A percentile compares a stretch with the other conserved stretches of the same genome.
Conservation (phyloP, 1,284 basidiomycete genomes). For the Papiliotrema laurentii region DNA sequence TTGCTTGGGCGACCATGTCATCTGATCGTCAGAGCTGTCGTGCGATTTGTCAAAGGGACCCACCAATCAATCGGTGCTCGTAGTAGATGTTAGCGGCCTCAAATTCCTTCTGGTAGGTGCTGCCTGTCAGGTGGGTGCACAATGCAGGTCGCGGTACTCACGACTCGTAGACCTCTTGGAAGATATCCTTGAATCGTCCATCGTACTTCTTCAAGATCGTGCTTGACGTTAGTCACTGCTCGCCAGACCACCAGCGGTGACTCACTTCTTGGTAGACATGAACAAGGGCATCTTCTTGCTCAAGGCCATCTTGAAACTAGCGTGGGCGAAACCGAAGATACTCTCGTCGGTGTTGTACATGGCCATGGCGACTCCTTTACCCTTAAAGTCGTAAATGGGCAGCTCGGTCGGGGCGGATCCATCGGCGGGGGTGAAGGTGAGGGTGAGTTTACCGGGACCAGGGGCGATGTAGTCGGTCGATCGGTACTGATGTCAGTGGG, state of each 20-base stretch:
- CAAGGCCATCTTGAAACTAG: slow-evolving; percentile 98
- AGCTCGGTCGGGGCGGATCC: slow-evolving; percentile 61
- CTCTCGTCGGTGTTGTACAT: slow-evolving; percentile 98
- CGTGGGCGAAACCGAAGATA: slow-evolving; percentile 91
- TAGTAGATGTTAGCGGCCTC: slow-evolving; percentile 85
- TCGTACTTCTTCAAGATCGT: slow-evolving; percentile 96
- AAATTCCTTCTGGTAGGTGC: slow-evolving; percentile 76
- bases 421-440: slow-evolving; percentile 74
- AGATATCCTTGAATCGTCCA: slow-evolving; percentile 98
- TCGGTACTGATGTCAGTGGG: slow-evolving; percentile 59
- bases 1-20: slow-evolving; percentile 94
- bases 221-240: slow-evolving; percentile 22
- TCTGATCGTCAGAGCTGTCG: slow-evolving; percentile 50
- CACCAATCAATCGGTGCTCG: slow-evolving; percentile 76
- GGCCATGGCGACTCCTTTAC: slow-evolving; percentile 77
- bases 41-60: slow-evolving; percentile 14
- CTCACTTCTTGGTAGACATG: slow-evolving; percentile 88
- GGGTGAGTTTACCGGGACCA: slow-evolving; percentile 82
- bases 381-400: slow-evolving; percentile 87
- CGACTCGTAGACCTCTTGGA: slow-evolving; percentile 86
- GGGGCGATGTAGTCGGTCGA: slow-evolving; percentile 84
- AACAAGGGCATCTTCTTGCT: slow-evolving; percentile 89
- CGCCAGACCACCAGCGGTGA: not conserved
- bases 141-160: slow-evolving; percentile 36
- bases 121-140: slow-evolving; percentile 23